Base-by-base conservation (phyloP, 208 protist species). In the Leishmania gerbilli region DNA sequence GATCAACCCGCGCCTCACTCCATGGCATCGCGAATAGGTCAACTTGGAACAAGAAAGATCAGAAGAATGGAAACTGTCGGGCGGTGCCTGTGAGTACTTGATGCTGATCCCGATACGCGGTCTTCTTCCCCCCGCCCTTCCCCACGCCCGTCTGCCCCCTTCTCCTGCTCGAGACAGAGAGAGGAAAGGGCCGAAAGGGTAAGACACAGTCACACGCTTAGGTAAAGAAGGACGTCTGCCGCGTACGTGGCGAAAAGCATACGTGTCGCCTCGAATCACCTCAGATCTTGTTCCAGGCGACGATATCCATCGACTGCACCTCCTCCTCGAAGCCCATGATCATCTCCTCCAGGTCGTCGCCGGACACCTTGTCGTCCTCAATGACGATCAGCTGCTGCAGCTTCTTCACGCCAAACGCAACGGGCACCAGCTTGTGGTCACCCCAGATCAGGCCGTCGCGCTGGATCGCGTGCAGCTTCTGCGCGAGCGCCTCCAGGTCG, bases 201-300 rank as follows among this genome's bases (percentile, higher is more conserved):
- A 27, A 74, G 24, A 37, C 17, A 37, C 45, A 55, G 24, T 21
- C 1, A 21, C 69, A 56, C 45, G 21, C 37, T 24, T 71, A 4
- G 5, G 6, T n/a, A 42, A 13, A n/a, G 3, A 15, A n/a, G 3
- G 19, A 27, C 0, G 37, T 62, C 15, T 49, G 5, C 37, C 0
- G 71, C 69, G 21, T 21, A n/a, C n/a, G 27, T 55, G 45, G 27
- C 45, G 40, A 17, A 27, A 17, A 13, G 3, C 69, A 74, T 55
- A 21, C 45, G 55, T 37, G 13, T 27, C 71, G 24, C 37, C 27
- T 13, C 27, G 49, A 76, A 34, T 60, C 31, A 40, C 42, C 40
- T 98, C 97, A 99, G 75, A 99, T 91, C 89, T 99, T 99, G 89
- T 99, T 99, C 96, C 98, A 99, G 71, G 97, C 94, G 47, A 95